Base-by-base conservation (phyloP, 2,329 filamentous ascomycete genomes). In the Cryphonectria naterciae region DNA sequence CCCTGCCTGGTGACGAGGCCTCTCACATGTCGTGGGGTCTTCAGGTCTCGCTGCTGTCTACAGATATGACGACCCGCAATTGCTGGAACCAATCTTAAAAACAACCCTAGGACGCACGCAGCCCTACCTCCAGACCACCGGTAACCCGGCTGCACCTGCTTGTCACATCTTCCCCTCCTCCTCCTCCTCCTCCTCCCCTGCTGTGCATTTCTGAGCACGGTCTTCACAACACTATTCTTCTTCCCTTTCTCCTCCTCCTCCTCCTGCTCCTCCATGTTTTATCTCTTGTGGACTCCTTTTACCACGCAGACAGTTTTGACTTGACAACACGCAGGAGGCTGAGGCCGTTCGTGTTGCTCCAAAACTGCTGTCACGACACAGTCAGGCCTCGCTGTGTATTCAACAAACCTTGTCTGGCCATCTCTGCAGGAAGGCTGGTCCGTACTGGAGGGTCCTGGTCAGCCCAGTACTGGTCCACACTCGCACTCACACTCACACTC, bases 11-110 rank as follows among this genome's bases (percentile, higher is more conserved):
- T 62, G 64, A 35, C 68, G 41, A 69, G 39, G 67, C 46, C 60
- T 67, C 64, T 69, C 68, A 70, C 70, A 67, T 72, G 68, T 61
- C 70, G 61, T 68, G 68, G 58, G 60, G 67, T 65, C 52, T 41
- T 35, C 65, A 60, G 67, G 60, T 64, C 64, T 60, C 65, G 52
- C 13, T 25, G 54, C 61, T 58, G 56, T 61, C 70, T 46, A 46
- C 70, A 68, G 43, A 68, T 70, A 63, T 70, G 58, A 70, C 68
- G 68, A 61, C 70, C 68, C 68, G 70, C 32, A 46, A 32, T 41
- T 46, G 58, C 49, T 70, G 68, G 67, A 28, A 67, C 65, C n/a
- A 39, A 41, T 65, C 64, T 70, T 69, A 67, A 72, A 66, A 22
- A n/a, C 7, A 49, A 19, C 19, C 60, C 64, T 32, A 64, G n/a